A percentile compares a stretch with the other conserved stretches of the same genome.
These are phyloP conservation scores for Strigomonas culicis DNA, from an alignment of 208 protist genomes.

Conservation along the genomic window DNA sequence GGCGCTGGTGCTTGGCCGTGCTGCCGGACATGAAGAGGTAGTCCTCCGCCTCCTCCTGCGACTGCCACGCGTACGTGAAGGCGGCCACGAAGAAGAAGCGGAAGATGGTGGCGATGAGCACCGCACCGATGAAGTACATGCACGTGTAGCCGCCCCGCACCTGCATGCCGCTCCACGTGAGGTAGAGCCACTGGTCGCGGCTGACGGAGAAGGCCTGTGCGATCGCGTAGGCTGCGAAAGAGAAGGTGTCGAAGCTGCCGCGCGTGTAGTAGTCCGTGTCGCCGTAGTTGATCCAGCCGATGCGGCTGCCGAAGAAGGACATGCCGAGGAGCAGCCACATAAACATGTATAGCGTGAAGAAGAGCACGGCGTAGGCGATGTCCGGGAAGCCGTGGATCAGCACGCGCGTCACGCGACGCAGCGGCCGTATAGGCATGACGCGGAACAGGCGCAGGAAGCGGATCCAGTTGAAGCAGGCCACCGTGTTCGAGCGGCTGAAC, in stretches of 20 bases:
- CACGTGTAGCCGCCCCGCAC: constrained; percentile 75
- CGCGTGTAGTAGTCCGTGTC: constrained; percentile 48
- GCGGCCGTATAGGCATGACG: constrained; percentile 45
- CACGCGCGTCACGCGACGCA: constrained; percentile 76
- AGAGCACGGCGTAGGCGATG: constrained; percentile 75
- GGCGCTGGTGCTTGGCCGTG: constrained; percentile 19
- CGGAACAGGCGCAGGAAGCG: constrained; percentile 75
- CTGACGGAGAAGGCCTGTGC: constrained; percentile 86
- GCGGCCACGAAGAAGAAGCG: constrained; percentile 88
- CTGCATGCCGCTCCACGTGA: constrained; percentile 83
- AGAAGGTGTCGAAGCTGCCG: constrained; percentile 80
- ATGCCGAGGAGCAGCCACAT: constrained; percentile 90
- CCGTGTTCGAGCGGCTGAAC: constrained; percentile 71
- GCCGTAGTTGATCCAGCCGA: constrained; percentile 45
- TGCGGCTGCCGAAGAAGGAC: constrained; percentile 89
- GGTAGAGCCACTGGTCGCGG: constrained; percentile 82
- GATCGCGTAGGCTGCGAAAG: constrained; percentile 70
- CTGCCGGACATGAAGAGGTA: constrained; percentile 34
- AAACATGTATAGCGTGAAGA: constrained; percentile 92
- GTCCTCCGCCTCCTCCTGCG: constrained; percentile 68
- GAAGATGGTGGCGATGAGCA: constrained; percentile 73
- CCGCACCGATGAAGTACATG: constrained; percentile 85
- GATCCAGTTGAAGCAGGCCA: constrained; percentile 90
- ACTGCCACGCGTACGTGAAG: constrained; percentile 80
- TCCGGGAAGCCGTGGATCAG: constrained; percentile 74